Evolutionary conservation across 768 basidiomycete genomes (phyloP).

Genomic region (Serendipita sp.): DNA sequence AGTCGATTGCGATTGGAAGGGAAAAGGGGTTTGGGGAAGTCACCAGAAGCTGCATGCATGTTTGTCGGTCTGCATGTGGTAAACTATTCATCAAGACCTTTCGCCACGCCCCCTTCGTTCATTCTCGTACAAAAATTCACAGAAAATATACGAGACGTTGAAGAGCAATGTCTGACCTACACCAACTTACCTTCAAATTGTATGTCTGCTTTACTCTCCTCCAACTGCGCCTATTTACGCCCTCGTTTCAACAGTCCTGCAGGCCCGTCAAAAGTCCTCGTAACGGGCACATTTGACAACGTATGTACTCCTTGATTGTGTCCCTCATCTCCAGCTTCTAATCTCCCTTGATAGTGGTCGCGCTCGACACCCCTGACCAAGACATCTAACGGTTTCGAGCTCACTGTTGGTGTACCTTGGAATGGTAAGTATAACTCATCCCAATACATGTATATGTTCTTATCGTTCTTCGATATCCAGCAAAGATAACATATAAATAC

Average conservation of each 20-base stretch:
- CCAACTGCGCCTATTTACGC: background rate
- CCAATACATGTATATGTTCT: background rate
- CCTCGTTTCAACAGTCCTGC: background rate
- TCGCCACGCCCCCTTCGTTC: background rate
- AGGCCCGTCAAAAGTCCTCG: constrained; percentile 31
- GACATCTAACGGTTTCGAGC: constrained; percentile 39
- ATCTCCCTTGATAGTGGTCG: constrained; percentile 34
- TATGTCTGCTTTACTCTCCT: background rate
- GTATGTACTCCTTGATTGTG: constrained; percentile 24
- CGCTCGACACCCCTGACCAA: constrained; percentile 38
- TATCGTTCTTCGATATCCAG: background rate
- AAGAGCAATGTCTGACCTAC: background rate
- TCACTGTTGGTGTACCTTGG: constrained; percentile 40
- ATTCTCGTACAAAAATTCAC: background rate
- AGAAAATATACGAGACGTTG: background rate
- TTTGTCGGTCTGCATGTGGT: background rate
- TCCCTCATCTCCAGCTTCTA: background rate
- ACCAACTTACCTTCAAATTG: background rate
- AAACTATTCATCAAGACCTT: background rate
- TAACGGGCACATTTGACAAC: constrained; percentile 66
- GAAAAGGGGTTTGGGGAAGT: background rate
- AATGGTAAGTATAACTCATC: constrained; percentile 15
- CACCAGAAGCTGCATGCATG: too few relatives aligned
- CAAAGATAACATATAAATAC: constrained; percentile 59
- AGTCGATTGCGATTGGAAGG: too few relatives aligned